Evolutionary conservation across 192 early-diverging fungal genomes (phyloP).

Genomic region (Coemansia sp.): DNA sequence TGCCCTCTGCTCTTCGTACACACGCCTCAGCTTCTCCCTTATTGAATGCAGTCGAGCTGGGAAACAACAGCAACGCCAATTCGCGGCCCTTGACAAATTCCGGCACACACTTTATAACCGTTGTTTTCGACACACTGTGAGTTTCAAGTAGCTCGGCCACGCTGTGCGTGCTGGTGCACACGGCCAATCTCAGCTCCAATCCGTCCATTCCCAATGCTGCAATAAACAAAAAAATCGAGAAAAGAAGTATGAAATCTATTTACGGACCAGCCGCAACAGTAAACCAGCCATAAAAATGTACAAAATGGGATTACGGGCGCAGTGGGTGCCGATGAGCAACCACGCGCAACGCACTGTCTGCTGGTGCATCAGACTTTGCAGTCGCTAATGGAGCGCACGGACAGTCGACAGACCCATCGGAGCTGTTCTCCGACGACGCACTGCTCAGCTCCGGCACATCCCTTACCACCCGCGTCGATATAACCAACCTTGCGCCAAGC

Average conservation of each 20-base stretch:
- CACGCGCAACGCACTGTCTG: neutral
- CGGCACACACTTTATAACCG: conserved; percentile 14
- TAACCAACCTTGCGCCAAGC: neutral
- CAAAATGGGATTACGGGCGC: neutral
- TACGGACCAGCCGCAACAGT: neutral
- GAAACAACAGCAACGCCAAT: conserved; percentile 12
- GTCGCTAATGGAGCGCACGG: neutral
- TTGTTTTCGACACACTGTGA: conserved; percentile 5
- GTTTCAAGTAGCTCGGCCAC: conserved; percentile 6
- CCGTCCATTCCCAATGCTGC: neutral
- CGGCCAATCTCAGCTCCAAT: conserved; percentile 17
- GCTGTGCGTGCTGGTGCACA: conserved; percentile 2
- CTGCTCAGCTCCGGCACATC: conserved; percentile 3
- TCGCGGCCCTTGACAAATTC: conserved; percentile 19
- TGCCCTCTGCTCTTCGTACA: conserved; percentile 19
- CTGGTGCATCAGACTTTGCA: neutral
- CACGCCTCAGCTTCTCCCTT: conserved; percentile 5
- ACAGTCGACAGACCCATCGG: neutral
- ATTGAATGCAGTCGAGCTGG: neutral
- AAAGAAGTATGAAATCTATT: neutral
- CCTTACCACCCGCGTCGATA: neutral
- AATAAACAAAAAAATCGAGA: neutral
- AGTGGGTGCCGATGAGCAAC: neutral
- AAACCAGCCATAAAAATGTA: neutral
- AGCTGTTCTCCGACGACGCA: conserved; percentile 6